A percentile compares a stretch with the other conserved stretches of the same genome.
Evolutionary conservation across 2,329 filamentous ascomycete genomes (phyloP).

Genomic region (Huntiella abstrusa): DNA sequence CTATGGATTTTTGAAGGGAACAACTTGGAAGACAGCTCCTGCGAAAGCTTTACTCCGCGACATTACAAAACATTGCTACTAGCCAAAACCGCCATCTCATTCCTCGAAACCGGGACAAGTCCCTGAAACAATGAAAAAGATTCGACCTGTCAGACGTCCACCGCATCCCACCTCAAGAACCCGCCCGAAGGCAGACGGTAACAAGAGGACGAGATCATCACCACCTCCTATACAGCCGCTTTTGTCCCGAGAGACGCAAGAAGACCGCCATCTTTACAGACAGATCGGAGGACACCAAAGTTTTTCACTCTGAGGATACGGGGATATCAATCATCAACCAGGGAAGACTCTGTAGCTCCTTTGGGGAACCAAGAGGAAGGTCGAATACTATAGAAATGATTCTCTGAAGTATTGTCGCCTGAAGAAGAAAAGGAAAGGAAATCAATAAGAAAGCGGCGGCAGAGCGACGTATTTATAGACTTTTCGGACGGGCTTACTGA

Average conservation of each 20-base stretch:
- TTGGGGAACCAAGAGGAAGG: slow-evolving; percentile 75
- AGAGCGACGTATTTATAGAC: slow-evolving; percentile 5
- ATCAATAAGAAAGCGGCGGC: not conserved
- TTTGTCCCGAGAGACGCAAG: not conserved
- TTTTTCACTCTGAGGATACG: slow-evolving; percentile 74
- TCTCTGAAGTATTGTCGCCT: slow-evolving; percentile 29
- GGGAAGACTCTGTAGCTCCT: slow-evolving; percentile 87
- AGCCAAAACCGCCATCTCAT: not conserved
- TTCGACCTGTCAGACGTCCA: slow-evolving; percentile 69
- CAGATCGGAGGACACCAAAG: slow-evolving; percentile 38
- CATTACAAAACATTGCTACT: not conserved
- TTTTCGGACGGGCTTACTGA: not conserved
- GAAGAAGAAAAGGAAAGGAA: slow-evolving; percentile 11
- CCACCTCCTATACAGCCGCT: slow-evolving; percentile 59
- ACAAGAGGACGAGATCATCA: slow-evolving; percentile 82
- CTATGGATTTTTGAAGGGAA: not conserved
- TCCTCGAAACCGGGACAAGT: not conserved
- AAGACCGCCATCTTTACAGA: slow-evolving; percentile 41
- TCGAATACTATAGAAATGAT: slow-evolving; percentile 98
- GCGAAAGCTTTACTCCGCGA: not conserved
- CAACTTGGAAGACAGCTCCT: not conserved
- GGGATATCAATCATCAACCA: slow-evolving; percentile 88
- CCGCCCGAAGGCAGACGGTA: slow-evolving; percentile 59
- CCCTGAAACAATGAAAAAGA: slow-evolving; percentile 27
- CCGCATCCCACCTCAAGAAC: slow-evolving; percentile 61